Evolutionary conservation across 2,329 filamentous ascomycete genomes (phyloP), one percentile per base, ranked within the genome.

Genomic region (Mycosphaerella arachidis): DNA sequence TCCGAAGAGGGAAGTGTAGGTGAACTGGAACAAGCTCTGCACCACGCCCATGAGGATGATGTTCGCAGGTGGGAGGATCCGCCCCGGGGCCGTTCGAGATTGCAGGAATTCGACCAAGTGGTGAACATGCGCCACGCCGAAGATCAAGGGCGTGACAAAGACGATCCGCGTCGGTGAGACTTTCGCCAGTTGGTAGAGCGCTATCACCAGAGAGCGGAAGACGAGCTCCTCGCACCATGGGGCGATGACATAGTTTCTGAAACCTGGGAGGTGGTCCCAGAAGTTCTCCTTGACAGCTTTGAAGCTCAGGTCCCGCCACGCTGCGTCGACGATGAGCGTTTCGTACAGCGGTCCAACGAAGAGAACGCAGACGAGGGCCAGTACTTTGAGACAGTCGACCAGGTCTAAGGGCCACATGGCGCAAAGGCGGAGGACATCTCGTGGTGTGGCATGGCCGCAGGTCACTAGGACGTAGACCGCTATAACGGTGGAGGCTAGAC

Each of bases 101-200:
- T 96, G 80, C 58, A 89, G 84, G 75, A 96, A 96, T 77, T 97
- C 94, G 78, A 96, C 96, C 74, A 96, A 91, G 77, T 99, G 94
- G 76, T 99, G 93, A 52, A 96, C 76, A 76, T 99, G 94, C 7
- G 94, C 92, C 48, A 96, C 86, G 55, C 93, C 93, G 72, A 97
- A 97, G 73, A 96, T 88, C 10, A 97, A 78, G 6, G 93, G 93
- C 1, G 91, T 90, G 10, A 91, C 78, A 76, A 96, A 91, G 70
- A 96, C 84, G 65, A 90, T 91, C 45, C 78, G 78, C 2, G 69
- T 73, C 3, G 71, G 72, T 4, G 75, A 72, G 62, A 85, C 78
- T 48, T 82, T 82, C 20, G 91, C 86, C 53, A 92, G 79, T 31
- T 97, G 78, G 71, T 97, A 87, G 10, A 97, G 81, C 1, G 93